phyloP scores from a whole-genome alignment of 345 rosid genomes.

The Salix udensis region DNA sequence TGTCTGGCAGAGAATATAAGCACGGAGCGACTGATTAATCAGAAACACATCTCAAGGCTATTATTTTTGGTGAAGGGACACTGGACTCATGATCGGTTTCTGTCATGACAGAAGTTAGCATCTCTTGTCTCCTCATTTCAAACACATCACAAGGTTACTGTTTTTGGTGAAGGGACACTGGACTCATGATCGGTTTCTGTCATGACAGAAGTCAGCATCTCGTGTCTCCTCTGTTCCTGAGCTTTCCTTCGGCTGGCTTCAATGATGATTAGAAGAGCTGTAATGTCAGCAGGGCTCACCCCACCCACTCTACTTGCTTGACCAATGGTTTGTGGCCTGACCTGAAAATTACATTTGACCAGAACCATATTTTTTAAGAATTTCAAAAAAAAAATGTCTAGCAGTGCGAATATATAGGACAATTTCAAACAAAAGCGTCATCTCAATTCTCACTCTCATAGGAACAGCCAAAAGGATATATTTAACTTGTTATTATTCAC shows the following conservation, averaged over 20 bases:
- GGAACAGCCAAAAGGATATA: not conserved
- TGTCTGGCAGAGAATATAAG: not conserved
- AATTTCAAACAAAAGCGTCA: not conserved
- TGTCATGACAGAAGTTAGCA: slow-evolving; percentile 32
- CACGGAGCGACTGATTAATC: not conserved
- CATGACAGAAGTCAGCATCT: slow-evolving; percentile 34
- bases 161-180: slow-evolving; percentile 28
- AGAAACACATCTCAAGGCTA: slow-evolving; percentile 23
- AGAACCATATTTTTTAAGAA: not conserved
- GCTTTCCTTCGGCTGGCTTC: slow-evolving; percentile 70
- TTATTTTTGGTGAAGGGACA: slow-evolving; percentile 26
- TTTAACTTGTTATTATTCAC: too few species aligned
- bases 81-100: slow-evolving; percentile 25
- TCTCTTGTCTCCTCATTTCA: slow-evolving; percentile 40
- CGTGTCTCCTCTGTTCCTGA: slow-evolving; percentile 54
- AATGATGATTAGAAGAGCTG: slow-evolving; percentile 77
- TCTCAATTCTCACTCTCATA: not conserved
- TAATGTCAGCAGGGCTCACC: slow-evolving; percentile 92
- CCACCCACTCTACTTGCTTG: slow-evolving; percentile 97
- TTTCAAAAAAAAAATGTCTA: not conserved
- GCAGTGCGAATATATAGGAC: not conserved
- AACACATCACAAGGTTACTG: slow-evolving; percentile 26
- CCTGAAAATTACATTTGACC: slow-evolving; percentile 42
- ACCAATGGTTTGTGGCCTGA: slow-evolving; percentile 84
- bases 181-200: slow-evolving; percentile 26